These are phyloP conservation scores for Porogramme epimiltina DNA, from an alignment of 1,284 basidiomycete species.

Conservation along the genomic window DNA sequence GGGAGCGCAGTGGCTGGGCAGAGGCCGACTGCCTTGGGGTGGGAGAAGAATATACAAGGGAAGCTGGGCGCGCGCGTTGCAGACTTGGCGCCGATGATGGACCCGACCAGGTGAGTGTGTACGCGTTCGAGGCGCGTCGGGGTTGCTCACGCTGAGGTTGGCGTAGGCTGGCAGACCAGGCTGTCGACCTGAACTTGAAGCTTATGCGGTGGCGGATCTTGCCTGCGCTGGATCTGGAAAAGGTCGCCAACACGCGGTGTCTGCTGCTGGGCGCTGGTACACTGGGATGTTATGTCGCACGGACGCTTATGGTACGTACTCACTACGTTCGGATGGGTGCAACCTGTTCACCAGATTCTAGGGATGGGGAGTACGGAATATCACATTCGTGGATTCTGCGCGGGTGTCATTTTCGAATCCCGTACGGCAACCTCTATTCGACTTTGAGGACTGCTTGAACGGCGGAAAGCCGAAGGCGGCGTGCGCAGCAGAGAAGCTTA, in stretches of 20 bases:
- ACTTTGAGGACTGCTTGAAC: constrained; percentile 92
- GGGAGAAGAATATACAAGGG: constrained; percentile 89
- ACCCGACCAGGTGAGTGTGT: constrained; percentile 66
- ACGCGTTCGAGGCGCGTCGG: not conserved
- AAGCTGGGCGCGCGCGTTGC: constrained; percentile 89
- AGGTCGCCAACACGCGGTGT: constrained; percentile 79
- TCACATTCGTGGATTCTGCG: constrained; percentile 91
- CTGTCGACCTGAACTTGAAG: constrained; percentile 95
- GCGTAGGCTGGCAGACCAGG: constrained; percentile 86
- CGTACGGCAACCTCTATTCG: constrained; percentile 94
- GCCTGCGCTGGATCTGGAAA: constrained; percentile 87
- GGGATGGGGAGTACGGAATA: constrained; percentile 95
- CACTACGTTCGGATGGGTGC: not conserved
- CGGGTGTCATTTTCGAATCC: constrained; percentile 96
- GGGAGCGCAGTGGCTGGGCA: not conserved
- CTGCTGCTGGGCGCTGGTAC: constrained; percentile 94
- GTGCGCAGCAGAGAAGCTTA: constrained; percentile 86
- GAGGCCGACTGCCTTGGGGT: constrained; percentile 77
- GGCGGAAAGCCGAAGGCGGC: constrained; percentile 94
- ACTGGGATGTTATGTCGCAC: constrained; percentile 93
- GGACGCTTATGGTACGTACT: constrained; percentile 78
- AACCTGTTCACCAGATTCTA: too few species aligned
- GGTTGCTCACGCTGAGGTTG: not conserved
- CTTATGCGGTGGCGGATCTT: constrained; percentile 98
- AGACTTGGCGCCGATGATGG: constrained; percentile 95